Conservation (phyloP, 768 basidiomycete species). For the Leucocoprinus birnbaumii region DNA sequence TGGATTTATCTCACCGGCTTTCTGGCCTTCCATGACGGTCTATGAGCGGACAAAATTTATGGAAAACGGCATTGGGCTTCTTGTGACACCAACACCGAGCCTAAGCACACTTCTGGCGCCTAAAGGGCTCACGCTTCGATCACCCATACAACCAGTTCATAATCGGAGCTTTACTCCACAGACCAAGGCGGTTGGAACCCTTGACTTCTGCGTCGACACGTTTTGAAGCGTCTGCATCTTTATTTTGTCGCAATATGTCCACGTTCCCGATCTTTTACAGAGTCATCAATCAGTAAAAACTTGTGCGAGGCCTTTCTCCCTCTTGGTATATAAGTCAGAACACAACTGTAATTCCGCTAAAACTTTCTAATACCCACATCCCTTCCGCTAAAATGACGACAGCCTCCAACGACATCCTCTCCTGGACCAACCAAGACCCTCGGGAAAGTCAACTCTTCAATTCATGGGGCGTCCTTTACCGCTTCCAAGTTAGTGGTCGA, state of each 20-base stretch:
- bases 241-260: slow-evolving; percentile 66
- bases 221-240: slow-evolving; percentile 65
- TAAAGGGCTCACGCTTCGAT: slow-evolving; percentile 65
- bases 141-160: slow-evolving; percentile 50
- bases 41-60: slow-evolving; percentile 11
- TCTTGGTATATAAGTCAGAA: slow-evolving; percentile 57
- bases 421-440: slow-evolving; percentile 86
- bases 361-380: slow-evolving; percentile 19
- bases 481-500: slow-evolving; percentile 59
- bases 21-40: slow-evolving; percentile 9
- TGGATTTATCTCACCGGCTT: slow-evolving; percentile 10
- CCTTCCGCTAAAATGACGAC: slow-evolving; percentile 40
- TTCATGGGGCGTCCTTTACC: slow-evolving; percentile 76
- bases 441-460: slow-evolving; percentile 83
- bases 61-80: slow-evolving; percentile 33
- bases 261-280: slow-evolving; percentile 74
- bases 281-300: slow-evolving; percentile 35
- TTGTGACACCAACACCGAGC: slow-evolving; percentile 10
- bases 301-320: slow-evolving; percentile 41
- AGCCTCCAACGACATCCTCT: slow-evolving; percentile 66
- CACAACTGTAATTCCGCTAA: slow-evolving; percentile 28
- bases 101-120: slow-evolving; percentile 14
- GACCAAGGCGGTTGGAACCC: slow-evolving; percentile 57
- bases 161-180: slow-evolving; percentile 73
- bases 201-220: slow-evolving; percentile 70